Conservation (phyloP, 2,329 filamentous ascomycete genomes). For the Fusarium sp. region DNA sequence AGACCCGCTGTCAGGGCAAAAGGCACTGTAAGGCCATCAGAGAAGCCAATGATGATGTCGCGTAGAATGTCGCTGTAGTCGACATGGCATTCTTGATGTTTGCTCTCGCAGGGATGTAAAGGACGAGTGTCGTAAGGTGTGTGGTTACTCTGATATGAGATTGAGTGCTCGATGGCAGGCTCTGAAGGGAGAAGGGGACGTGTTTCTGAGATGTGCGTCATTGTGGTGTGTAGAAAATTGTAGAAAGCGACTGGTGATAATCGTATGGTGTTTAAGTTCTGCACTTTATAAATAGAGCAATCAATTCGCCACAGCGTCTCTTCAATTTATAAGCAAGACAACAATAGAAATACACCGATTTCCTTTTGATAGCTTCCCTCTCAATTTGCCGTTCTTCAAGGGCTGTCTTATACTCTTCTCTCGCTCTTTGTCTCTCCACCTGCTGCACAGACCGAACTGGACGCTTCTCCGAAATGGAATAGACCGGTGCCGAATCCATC, state of each 20-base stretch:
- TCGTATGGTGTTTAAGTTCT: not conserved
- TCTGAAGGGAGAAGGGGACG: constrained; percentile 52
- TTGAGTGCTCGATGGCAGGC: constrained; percentile 47
- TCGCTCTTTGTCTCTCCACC: constrained; percentile 27
- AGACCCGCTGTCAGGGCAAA: constrained; percentile 83
- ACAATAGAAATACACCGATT: constrained; percentile 4
- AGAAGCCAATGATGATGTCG: constrained; percentile 80
- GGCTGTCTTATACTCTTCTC: constrained; percentile 36
- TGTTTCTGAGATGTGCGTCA: constrained; percentile 50
- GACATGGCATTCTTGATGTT: constrained; percentile 47
- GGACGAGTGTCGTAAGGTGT: constrained; percentile 31
- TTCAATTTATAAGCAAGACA: constrained; percentile 14
- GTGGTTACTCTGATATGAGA: constrained; percentile 39
- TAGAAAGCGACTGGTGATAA: not conserved
- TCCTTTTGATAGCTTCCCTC: not conserved
- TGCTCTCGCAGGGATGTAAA: constrained; percentile 42
- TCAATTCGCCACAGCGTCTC: constrained; percentile 13
- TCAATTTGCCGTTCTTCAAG: not conserved
- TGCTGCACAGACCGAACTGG: constrained; percentile 18
- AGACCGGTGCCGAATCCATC: constrained; percentile 25
- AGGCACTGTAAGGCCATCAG: constrained; percentile 82
- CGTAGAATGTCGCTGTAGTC: constrained; percentile 62
- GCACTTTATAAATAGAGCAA: not conserved
- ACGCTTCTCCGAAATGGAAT: constrained; percentile 27
- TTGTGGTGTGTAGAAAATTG: not conserved